These are phyloP conservation scores for Penicillium antarcticum DNA, from an alignment of 495 filamentous ascomycete species.

Conservation along the genomic window DNA sequence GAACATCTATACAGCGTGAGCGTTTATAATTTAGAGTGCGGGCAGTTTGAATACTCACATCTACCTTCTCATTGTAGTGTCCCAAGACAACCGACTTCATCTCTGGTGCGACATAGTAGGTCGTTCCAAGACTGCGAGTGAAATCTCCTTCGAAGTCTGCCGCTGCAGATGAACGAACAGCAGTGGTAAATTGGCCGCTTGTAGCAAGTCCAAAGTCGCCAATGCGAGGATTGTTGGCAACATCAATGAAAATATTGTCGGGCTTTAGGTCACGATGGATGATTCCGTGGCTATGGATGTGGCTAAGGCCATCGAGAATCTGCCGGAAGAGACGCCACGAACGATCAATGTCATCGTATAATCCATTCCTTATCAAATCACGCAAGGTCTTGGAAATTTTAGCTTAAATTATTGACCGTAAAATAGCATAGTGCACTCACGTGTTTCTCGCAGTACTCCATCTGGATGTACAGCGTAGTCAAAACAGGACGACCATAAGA, in stretches of 20 bases:
- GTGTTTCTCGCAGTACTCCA: slow-evolving; percentile 96
- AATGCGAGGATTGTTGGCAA: slow-evolving; percentile 83
- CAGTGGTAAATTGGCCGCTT: slow-evolving; percentile 68
- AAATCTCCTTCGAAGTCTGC: slow-evolving; percentile 54
- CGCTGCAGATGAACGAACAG: slow-evolving; percentile 42
- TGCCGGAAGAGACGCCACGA: slow-evolving; percentile 90
- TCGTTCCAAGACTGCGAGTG: slow-evolving; percentile 90
- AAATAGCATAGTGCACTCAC: slow-evolving; percentile 40
- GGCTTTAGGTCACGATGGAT: slow-evolving; percentile 98
- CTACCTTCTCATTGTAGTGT: slow-evolving; percentile 88
- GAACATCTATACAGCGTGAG: slow-evolving; percentile 67
- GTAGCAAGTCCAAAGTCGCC: slow-evolving; percentile 96
- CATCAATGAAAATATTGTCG: slow-evolving; percentile 96
- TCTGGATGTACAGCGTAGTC: slow-evolving; percentile 77
- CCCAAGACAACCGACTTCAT: slow-evolving; percentile 67
- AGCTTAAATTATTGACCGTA: slow-evolving; percentile 2
- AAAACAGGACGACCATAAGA: slow-evolving; percentile 42
- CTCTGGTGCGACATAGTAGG: slow-evolving; percentile 92
- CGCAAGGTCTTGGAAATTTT: slow-evolving; percentile 66
- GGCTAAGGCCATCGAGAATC: slow-evolving; percentile 82
- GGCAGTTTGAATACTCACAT: slow-evolving; percentile 56
- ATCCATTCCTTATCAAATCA: slow-evolving; percentile 77
- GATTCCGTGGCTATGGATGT: slow-evolving; percentile 88
- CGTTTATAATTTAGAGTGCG: not conserved
- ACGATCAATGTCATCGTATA: slow-evolving; percentile 70